Conservation (phyloP, 805 yeast genomes). For the Candida caryicola region DNA sequence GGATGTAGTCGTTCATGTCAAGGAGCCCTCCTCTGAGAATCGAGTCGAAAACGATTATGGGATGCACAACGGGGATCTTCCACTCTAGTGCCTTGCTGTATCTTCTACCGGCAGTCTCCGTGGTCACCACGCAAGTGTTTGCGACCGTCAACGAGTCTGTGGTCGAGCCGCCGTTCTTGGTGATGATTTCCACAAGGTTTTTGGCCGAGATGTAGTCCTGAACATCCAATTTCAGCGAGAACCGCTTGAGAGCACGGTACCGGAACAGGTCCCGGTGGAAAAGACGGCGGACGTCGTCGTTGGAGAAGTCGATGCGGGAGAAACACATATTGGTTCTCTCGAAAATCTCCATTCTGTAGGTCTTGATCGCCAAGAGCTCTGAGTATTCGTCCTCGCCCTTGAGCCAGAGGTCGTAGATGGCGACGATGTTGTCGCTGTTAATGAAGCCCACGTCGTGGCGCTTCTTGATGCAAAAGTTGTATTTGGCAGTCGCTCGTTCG, state of each 20-base stretch:
- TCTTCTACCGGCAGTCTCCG: conserved; percentile 50
- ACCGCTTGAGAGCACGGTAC: conserved; percentile 13
- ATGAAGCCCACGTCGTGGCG: conserved; percentile 59
- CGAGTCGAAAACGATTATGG: conserved; percentile 49
- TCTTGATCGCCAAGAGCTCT: conserved; percentile 15
- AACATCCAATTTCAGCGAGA: conserved; percentile 7
- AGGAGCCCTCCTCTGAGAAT: conserved; percentile 43
- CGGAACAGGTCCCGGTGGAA: conserved; percentile 24
- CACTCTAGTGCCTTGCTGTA: conserved; percentile 52
- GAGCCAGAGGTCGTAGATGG: conserved; percentile 51
- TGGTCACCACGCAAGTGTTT: conserved; percentile 46
- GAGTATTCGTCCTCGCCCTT: conserved; percentile 42
- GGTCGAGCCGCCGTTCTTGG: conserved; percentile 47
- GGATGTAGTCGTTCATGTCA: conserved; percentile 38
- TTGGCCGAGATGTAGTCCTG: conserved; percentile 23
- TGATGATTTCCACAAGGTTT: conserved; percentile 33
- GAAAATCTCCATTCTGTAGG: conserved; percentile 41
- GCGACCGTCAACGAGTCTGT: conserved; percentile 49
- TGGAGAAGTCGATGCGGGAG: conserved; percentile 32
- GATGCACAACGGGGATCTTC: conserved; percentile 51
- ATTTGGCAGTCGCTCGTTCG: conserved; percentile 53
- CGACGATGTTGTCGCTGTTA: conserved; percentile 42
- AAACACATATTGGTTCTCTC: conserved; percentile 45
- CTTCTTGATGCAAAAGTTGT: conserved; percentile 46
- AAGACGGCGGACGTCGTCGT: conserved; percentile 8